Percentiles rank a stretch among this genome's conserved stretches.
phyloP scores from a whole-genome alignment of 768 basidiomycete genomes.

The Polyporus arcularius region DNA sequence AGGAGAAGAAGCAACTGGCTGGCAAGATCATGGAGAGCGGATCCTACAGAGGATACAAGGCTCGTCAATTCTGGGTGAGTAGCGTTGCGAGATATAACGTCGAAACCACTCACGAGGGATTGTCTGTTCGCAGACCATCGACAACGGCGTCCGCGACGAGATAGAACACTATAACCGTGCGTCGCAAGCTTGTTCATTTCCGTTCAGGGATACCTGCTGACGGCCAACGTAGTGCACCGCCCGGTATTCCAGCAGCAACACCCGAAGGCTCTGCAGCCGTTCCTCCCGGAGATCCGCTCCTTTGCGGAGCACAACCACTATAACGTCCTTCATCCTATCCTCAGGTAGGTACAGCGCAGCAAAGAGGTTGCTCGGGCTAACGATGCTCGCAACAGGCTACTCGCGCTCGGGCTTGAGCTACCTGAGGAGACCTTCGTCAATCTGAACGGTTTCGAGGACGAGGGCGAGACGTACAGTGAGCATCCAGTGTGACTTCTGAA shows the following conservation, averaged over 20 bases:
- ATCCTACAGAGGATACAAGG: constrained; percentile 59
- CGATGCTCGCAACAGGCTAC: constrained; percentile 27
- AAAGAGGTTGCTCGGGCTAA: not conserved
- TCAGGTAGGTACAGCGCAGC: constrained; percentile 34
- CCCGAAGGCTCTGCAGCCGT: constrained; percentile 49
- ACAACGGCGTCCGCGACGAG: constrained; percentile 60
- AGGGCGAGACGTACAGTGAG: constrained; percentile 41
- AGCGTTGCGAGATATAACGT: not conserved
- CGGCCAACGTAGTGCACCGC: constrained; percentile 45
- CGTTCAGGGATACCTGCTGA: too few relatives aligned
- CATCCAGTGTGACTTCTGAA: not conserved
- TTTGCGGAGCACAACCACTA: constrained; percentile 55
- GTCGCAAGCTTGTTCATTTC: constrained; percentile 20
- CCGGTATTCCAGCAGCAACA: constrained; percentile 49
- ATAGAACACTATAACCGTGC: constrained; percentile 62
- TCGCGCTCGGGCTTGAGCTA: constrained; percentile 47
- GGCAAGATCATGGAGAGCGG: constrained; percentile 42
- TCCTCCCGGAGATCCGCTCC: constrained; percentile 51
- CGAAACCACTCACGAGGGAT: too few relatives aligned
- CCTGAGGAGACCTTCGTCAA: constrained; percentile 47
- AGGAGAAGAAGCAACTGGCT: constrained; percentile 34
- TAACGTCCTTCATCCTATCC: constrained; percentile 49
- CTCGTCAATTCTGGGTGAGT: constrained; percentile 53
- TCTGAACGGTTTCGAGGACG: constrained; percentile 38
- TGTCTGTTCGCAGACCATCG: constrained; percentile 47